These are phyloP conservation scores for Pythium utonaiense DNA, from an alignment of 352 stramenopile genomes.

Conservation along the genomic window DNA sequence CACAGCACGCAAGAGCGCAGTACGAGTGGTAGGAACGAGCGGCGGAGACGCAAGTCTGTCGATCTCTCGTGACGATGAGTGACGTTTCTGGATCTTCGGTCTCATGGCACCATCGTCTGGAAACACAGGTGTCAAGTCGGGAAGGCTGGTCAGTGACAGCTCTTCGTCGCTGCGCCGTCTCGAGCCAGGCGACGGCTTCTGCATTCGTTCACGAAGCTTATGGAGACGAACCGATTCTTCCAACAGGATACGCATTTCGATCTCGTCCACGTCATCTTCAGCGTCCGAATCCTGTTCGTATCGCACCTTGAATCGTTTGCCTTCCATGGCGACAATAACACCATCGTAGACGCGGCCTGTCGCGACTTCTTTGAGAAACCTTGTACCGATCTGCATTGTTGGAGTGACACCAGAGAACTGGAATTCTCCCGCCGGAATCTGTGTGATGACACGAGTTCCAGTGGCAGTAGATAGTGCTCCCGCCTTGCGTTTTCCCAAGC, in stretches of 20 bases:
- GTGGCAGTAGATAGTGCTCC: not conserved
- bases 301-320: constrained; percentile 45
- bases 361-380: constrained; percentile 69
- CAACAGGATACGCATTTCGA: constrained; percentile 77
- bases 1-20: constrained; percentile 33
- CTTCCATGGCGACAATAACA: constrained; percentile 41
- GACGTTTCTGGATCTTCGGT: constrained; percentile 30
- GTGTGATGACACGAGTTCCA: not conserved
- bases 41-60: constrained; percentile 4
- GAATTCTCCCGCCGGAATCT: constrained; percentile 15
- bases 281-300: constrained; percentile 62
- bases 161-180: constrained; percentile 31
- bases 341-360: constrained; percentile 69
- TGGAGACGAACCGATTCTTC: constrained; percentile 57
- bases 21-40: not conserved
- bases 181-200: constrained; percentile 1
- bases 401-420: constrained; percentile 13
- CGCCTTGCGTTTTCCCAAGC: constrained; percentile 34
- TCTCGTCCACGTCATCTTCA: constrained; percentile 74
- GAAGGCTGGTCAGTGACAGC: constrained; percentile 51
- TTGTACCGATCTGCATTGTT: constrained; percentile 48
- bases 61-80: constrained; percentile 30
- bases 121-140: constrained; percentile 36
- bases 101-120: not conserved
- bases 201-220: constrained; percentile 30